Evolutionary conservation across 1,284 basidiomycete genomes (phyloP).

Genomic region (Cryptococcus hybrid): DNA sequence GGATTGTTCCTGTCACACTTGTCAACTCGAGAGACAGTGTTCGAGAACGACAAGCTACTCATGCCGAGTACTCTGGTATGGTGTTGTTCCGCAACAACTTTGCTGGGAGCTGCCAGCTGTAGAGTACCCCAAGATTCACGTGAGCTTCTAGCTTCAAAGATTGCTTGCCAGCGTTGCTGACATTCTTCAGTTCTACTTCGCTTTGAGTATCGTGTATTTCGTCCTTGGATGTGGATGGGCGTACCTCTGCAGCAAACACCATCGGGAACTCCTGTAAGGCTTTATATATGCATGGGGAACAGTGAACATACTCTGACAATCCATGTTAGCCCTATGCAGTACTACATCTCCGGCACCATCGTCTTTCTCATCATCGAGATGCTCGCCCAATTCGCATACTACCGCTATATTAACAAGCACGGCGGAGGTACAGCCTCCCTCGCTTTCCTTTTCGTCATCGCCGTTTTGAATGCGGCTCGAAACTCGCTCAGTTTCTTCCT

Average conservation of each 20-base stretch:
- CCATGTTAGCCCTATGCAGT: conserved; percentile 55
- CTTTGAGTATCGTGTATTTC: conserved; percentile 74
- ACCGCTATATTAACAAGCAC: conserved; percentile 79
- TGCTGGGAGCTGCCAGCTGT: conserved; percentile 84
- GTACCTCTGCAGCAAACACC: conserved; percentile 77
- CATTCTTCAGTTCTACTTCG: conserved; percentile 73
- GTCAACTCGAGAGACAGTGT: conserved; percentile 27
- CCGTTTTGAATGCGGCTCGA: conserved; percentile 83
- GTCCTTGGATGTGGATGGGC: conserved; percentile 72
- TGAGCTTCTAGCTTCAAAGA: conserved; percentile 51
- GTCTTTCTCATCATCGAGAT: conserved; percentile 90
- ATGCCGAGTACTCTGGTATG: conserved; percentile 76
- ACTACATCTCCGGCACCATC: conserved; percentile 91
- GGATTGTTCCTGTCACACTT: conserved; percentile 79
- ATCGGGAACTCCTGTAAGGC: conserved; percentile 67
- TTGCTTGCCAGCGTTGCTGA: background rate
- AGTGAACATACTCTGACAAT: background rate
- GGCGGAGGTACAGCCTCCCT: conserved; percentile 71
- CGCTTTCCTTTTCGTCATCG: conserved; percentile 80
- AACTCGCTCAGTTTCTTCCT: conserved; percentile 96
- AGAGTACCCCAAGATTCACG: conserved; percentile 97
- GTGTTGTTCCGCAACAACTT: conserved; percentile 89
- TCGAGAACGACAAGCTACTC: conserved; percentile 51
- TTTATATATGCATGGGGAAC: background rate
- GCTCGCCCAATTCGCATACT: conserved; percentile 67